Conservation (phyloP, 2,329 filamentous ascomycete genomes). For the Zarea fungicola region DNA sequence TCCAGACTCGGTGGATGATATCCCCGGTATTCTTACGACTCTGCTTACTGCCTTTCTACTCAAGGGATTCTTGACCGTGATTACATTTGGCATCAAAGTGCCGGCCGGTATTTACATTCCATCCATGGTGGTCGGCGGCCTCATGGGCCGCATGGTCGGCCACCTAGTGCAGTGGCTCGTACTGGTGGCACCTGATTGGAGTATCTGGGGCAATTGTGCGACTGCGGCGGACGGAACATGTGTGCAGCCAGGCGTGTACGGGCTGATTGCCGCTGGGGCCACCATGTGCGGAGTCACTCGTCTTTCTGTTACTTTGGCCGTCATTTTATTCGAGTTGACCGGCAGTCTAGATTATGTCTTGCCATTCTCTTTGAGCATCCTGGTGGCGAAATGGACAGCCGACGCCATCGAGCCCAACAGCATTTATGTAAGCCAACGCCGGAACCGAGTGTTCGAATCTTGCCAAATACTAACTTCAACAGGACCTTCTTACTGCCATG, state of each 20-base stretch:
- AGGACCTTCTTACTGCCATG: conserved; percentile 92
- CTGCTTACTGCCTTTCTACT: conserved; percentile 77
- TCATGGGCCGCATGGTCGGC: conserved; percentile 83
- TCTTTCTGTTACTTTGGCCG: conserved; percentile 84
- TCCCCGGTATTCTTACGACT: conserved; percentile 68
- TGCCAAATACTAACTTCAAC: conserved; percentile 16
- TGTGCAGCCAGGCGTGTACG: conserved; percentile 95
- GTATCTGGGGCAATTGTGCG: conserved; percentile 71
- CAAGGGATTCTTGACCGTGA: conserved; percentile 80
- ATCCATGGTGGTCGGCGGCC: conserved; percentile 94
- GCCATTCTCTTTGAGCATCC: conserved; percentile 84
- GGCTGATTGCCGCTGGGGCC: conserved; percentile 86
- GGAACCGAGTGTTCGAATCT: no score
- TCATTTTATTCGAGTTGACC: conserved; percentile 93
- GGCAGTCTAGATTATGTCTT: conserved; percentile 93
- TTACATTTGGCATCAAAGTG: conserved; percentile 95
- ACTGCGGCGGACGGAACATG: conserved; percentile 69
- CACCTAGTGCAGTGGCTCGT: conserved; percentile 81
- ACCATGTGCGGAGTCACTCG: conserved; percentile 98
- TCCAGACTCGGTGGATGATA: conserved; percentile 64
- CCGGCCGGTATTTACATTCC: conserved; percentile 97
- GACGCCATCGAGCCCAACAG: conserved; percentile 91
- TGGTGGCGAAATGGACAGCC: conserved; percentile 97
- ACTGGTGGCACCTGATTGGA: conserved; percentile 63
- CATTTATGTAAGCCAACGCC: conserved; percentile 74